Base-by-base conservation (phyloP, 495 filamentous ascomycete genomes). In the Tuber melanosporum region DNA sequence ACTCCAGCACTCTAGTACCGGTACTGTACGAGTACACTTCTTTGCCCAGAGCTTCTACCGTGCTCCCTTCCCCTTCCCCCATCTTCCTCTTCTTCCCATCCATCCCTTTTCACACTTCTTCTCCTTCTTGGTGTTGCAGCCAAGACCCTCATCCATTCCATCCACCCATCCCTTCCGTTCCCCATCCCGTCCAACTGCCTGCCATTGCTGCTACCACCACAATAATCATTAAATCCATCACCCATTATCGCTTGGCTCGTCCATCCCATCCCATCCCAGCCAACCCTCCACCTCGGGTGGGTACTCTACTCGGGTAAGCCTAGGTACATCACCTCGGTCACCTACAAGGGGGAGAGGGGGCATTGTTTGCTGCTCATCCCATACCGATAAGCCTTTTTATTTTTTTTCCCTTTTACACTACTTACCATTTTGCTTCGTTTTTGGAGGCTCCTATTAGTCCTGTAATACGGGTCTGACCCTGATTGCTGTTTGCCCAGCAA, bases 51-150 rank as follows among this genome's bases (percentile, higher is more conserved):
- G 57, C 26, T 32, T 66, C 57, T 14, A 39, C 43, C 42, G 72
- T 52, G 44, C 77, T 73, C 70, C 46, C 39, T n/a, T 70, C 45
- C 41, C 71, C 71, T 57, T 45, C 69, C 75, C 73, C 52, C 45
- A 26, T 36, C 69, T 32, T 62, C 42, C 62, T 57, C 42, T 20
- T 73, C 62, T 70, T 43, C 39, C 72, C 22, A 42, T 77, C 42
- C 72, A 78, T 79, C 78, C 78, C 73, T 79, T 77, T 66, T 52
- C 71, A 70, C 71, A 79, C 73, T 71, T 66, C 78, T 73, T 73
- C 43, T 71, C 5, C 45, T 70, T 62, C 74, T 71, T 70, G 71
- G 74, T 32, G 26, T 66, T 70, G 52, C n/a, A 78, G 78, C 78
- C 78, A 80, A 80, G 78, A 66, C 57, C 12, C 57, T 66, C 57